Evolutionary conservation across 768 basidiomycete species (phyloP).

Genomic region (Lactarius deliciosus): DNA sequence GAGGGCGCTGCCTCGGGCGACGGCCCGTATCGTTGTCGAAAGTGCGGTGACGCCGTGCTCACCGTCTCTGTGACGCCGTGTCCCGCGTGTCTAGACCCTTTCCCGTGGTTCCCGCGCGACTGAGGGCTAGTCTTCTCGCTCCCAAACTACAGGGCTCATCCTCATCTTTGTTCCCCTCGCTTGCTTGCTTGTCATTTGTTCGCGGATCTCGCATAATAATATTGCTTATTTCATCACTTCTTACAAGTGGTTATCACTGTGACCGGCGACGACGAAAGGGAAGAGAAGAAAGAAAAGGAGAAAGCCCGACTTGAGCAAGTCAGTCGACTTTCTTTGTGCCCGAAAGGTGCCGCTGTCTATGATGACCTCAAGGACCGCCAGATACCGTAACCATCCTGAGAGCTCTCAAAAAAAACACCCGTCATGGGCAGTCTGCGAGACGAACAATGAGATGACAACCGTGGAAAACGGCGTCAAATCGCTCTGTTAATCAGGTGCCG

Average conservation of each 20-base stretch:
- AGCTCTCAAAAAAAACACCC: too few relatives aligned
- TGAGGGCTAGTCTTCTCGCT: not conserved
- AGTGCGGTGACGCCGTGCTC: not conserved
- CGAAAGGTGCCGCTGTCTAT: not conserved
- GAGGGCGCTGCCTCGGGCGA: not conserved
- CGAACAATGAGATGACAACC: too few relatives aligned
- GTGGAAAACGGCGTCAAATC: too few relatives aligned
- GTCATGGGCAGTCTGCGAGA: too few relatives aligned
- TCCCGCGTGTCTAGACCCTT: not conserved
- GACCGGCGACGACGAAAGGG: not conserved
- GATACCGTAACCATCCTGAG: too few relatives aligned
- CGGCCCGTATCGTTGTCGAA: not conserved
- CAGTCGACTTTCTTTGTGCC: not conserved
- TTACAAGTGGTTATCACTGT: not conserved
- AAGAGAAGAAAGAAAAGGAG: not conserved
- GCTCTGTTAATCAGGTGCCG: too few relatives aligned
- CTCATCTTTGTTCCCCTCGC: too few relatives aligned
- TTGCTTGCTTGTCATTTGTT: not conserved
- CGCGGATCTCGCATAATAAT: not conserved
- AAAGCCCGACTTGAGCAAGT: too few relatives aligned
- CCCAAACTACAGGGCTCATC: too few relatives aligned
- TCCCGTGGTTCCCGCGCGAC: not conserved
- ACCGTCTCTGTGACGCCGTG: not conserved
- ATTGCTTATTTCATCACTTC: not conserved
- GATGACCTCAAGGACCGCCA: too few relatives aligned